Conservation (phyloP, 495 filamentous ascomycete species). For the Cercophora samala region DNA sequence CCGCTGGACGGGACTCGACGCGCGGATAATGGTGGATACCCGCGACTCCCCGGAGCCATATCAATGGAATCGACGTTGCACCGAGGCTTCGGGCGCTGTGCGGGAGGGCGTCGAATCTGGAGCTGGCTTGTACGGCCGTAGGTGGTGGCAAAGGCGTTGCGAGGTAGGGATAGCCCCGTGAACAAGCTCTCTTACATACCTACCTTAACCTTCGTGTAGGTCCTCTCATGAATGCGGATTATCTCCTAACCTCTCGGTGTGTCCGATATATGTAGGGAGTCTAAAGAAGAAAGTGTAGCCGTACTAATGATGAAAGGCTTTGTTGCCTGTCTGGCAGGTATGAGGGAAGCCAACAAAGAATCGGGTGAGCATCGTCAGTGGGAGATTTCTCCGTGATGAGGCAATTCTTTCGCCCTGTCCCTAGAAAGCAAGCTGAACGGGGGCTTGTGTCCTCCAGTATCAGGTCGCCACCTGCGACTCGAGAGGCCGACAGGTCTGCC, state of each 20-base stretch:
- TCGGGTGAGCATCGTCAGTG: no score
- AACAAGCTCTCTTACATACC: not conserved
- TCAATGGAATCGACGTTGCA: conserved; percentile 19
- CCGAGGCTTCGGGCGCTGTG: conserved; percentile 4
- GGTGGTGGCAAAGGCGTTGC: conserved; percentile 3
- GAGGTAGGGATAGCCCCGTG: not conserved
- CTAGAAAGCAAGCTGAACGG: no score
- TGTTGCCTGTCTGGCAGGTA: no score
- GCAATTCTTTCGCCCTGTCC: no score
- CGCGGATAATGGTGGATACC: conserved; percentile 15
- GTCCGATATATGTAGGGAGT: not conserved
- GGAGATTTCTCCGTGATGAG: no score
- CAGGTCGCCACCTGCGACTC: not conserved
- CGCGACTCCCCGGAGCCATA: conserved; percentile 18
- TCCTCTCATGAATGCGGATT: not conserved
- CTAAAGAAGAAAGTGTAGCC: not conserved
- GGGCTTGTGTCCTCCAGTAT: not conserved
- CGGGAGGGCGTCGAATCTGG: conserved; percentile 24
- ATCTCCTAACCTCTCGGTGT: not conserved
- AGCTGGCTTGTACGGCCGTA: conserved; percentile 30
- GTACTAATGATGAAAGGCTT: no score
- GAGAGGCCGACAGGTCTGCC: not conserved
- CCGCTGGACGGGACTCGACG: not conserved
- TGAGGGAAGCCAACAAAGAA: no score
- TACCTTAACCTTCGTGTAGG: not conserved